Base-by-base conservation (phyloP, 2,329 filamentous ascomycete species). In the Beauveria bassiana region DNA sequence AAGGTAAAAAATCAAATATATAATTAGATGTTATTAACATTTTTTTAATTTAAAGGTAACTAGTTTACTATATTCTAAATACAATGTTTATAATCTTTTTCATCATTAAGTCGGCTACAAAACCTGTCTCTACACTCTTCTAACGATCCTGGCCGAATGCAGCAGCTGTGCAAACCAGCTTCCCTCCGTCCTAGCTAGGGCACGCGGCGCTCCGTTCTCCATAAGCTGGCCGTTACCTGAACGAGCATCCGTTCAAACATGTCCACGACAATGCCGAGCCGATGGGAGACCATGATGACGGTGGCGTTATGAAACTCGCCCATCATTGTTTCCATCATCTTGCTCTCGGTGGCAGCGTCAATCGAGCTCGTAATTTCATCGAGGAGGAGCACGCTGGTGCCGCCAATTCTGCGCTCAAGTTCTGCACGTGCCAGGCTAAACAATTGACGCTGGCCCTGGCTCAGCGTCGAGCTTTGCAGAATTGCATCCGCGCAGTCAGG, bases 391-490 rank as follows among this genome's bases (percentile, higher is more conserved):
- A 78, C 7, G 6, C 20, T 54, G 0, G 71, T 70, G 7, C 66
- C 68, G 9, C 61, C 62, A 6, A 77, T 73, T 20, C 66, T 53
- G 1, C 67, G 63, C 1, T 78, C 71, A 18, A 86, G 69, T 38
- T 86, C 73, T 0, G 81, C 84, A 5, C 83, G 71, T 1, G 81
- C 84, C 9, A 87, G 74, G 66, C 80, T 84, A 67, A 87, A 84
- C 1, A 87, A 75, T 68, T 87, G 84, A 54, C 77, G 77, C 68
- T 86, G 83, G 0, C 85, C 85, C 61, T 81, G 79, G 9, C 76
- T 79, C 6, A 84, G 72, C 57, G 74, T 73, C 16, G 79, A 73
- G 3, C 75, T 70, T 24, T 75, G 73, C 56, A 85, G 74, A n/a
- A 61, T 64, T 1, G 65, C 67, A 8, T 63, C 60, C 0, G 74